Conservation (phyloP, 768 basidiomycete species). For the Mycena haematopus region DNA sequence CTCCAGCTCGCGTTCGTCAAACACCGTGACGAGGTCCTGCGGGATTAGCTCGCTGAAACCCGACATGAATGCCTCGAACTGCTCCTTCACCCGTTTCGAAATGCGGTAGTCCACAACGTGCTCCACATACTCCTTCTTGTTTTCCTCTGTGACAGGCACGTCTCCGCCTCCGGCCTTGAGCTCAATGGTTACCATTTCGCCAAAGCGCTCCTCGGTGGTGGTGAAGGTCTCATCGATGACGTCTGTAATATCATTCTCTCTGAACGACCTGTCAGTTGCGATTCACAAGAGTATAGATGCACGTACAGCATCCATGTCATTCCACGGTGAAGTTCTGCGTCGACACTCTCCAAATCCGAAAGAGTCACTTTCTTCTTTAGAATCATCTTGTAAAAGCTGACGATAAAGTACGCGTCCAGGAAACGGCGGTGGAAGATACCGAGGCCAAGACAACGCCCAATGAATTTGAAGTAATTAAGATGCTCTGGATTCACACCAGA, state of each 20-base stretch:
- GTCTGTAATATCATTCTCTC: slow-evolving; percentile 98
- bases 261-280: slow-evolving; percentile 41
- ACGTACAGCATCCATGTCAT: slow-evolving; percentile 99
- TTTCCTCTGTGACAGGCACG: slow-evolving; percentile 90
- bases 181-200: slow-evolving; percentile 97
- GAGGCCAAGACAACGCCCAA: slow-evolving; percentile 92
- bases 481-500: slow-evolving; percentile 99
- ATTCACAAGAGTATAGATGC: slow-evolving; percentile 13
- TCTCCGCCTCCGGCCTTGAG: slow-evolving; percentile 89
- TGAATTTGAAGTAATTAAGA: slow-evolving; percentile 99
- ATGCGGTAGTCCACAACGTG: slow-evolving; percentile 96
- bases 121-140: slow-evolving; percentile 99
- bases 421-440: slow-evolving; percentile 99
- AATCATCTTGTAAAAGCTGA: slow-evolving; percentile 99
- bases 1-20: slow-evolving; percentile 97
- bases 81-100: slow-evolving; percentile 95
- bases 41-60: slow-evolving; percentile 99
- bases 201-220: slow-evolving; percentile 96
- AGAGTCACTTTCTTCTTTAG: slow-evolving; percentile 96
- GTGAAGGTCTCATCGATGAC: slow-evolving; percentile 98
- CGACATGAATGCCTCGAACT: slow-evolving; percentile 99
- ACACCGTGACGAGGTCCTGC: slow-evolving; percentile 96
- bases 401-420: slow-evolving; percentile 99
- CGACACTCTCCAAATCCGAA: slow-evolving; percentile 94
- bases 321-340: slow-evolving; percentile 92